Conservation (phyloP, 768 basidiomycete genomes). For the Terana coerulea region DNA sequence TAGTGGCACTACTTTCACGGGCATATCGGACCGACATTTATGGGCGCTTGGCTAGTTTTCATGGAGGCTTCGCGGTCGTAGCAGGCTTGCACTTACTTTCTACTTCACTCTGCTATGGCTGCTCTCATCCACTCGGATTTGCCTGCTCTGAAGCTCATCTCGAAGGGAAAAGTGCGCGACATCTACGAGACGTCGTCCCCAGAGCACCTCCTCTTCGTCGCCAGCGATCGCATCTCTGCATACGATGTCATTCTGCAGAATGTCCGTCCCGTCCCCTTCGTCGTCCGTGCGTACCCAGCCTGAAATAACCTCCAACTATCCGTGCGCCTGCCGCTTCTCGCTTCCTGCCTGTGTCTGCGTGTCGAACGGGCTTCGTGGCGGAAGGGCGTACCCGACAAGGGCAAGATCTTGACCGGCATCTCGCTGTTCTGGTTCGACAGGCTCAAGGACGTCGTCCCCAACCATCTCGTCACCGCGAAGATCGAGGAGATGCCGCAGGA, state of each 20-base stretch:
- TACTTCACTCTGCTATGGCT: slow-evolving; percentile 6
- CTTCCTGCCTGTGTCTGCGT: background rate
- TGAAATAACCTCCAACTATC: slow-evolving; percentile 2
- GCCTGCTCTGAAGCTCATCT: slow-evolving; percentile 63
- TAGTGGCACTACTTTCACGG: too few relatives aligned
- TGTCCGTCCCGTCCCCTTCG: slow-evolving; percentile 45
- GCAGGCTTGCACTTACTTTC: too few relatives aligned
- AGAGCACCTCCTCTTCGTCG: slow-evolving; percentile 83
- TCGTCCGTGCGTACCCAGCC: background rate
- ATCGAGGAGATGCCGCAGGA: slow-evolving; percentile 81
- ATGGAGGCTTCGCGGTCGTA: too few relatives aligned
- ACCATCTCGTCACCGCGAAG: slow-evolving; percentile 81
- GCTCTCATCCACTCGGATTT: slow-evolving; percentile 55
- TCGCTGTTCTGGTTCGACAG: slow-evolving; percentile 96
- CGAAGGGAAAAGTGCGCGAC: slow-evolving; percentile 94
- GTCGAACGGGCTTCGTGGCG: background rate
- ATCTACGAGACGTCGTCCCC: slow-evolving; percentile 77
- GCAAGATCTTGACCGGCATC: slow-evolving; percentile 81
- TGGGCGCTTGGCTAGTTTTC: too few relatives aligned
- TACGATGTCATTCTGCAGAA: slow-evolving; percentile 95
- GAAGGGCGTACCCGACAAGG: slow-evolving; percentile 94
- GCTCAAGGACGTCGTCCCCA: slow-evolving; percentile 74
- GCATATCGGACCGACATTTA: too few relatives aligned
- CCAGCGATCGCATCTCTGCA: slow-evolving; percentile 93
- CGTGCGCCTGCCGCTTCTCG: too few relatives aligned